These are phyloP conservation scores for Metschnikowia borealis DNA, from an alignment of 805 yeast species.

Conservation along the genomic window DNA sequence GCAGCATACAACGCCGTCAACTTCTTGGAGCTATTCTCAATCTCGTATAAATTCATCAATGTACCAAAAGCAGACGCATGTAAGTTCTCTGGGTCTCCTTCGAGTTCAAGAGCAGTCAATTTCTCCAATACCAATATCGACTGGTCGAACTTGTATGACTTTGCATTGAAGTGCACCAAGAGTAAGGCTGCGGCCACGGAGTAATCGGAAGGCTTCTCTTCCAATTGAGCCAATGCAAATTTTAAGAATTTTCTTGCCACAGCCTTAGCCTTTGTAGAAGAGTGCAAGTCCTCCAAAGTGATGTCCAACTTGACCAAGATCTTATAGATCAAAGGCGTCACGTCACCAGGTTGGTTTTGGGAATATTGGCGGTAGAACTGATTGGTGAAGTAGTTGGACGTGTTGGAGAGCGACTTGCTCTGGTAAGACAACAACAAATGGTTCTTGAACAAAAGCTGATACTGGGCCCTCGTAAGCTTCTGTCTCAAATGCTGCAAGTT, in stretches of 20 bases:
- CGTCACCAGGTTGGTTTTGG: constrained; percentile 28
- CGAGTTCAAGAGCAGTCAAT: constrained; percentile 9
- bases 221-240: constrained; percentile 15
- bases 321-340: constrained; percentile 27
- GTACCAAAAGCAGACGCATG: constrained; percentile 12
- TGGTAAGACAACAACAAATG: constrained; percentile 40
- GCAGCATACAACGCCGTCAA: constrained; percentile 1
- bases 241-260: constrained; percentile 21
- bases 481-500: constrained; percentile 22
- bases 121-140: constrained; percentile 14
- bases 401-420: constrained; percentile 33
- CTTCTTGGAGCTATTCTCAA: neutral
- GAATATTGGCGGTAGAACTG: constrained; percentile 19
- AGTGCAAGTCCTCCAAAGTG: constrained; percentile 23
- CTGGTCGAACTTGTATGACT: constrained; percentile 25
- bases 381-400: constrained; percentile 22
- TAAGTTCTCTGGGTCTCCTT: neutral
- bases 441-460: constrained; percentile 39
- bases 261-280: constrained; percentile 11
- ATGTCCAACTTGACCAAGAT: constrained; percentile 28
- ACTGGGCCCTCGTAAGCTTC: constrained; percentile 35
- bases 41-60: constrained; percentile 12
- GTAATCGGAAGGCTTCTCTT: constrained; percentile 10
- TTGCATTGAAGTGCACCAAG: constrained; percentile 24
- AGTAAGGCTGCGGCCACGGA: constrained; percentile 27